These are phyloP conservation scores for Solanum pimpinellifolium DNA, from an alignment of 257 asterid genomes.

Conservation along the genomic window DNA sequence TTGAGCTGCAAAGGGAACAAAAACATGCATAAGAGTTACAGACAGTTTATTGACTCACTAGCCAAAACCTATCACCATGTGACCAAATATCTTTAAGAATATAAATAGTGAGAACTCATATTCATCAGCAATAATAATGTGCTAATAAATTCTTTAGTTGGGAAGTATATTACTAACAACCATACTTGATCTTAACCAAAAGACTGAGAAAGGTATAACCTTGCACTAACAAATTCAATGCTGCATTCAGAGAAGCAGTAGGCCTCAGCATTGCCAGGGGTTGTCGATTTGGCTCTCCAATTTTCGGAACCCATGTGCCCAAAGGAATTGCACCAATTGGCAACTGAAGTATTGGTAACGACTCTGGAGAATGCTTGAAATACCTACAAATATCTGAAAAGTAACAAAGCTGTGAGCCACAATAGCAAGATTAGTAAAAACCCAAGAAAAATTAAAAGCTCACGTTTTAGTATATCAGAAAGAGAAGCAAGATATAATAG, in stretches of 20 bases:
- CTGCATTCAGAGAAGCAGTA: conserved; percentile 67
- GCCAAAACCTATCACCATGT: background rate
- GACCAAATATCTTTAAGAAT: background rate
- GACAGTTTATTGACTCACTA: background rate
- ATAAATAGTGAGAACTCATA: background rate
- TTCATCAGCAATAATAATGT: background rate
- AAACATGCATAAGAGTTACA: background rate
- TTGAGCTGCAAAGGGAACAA: conserved; percentile 48
- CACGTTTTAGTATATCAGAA: conserved; percentile 72
- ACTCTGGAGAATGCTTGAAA: conserved; percentile 65
- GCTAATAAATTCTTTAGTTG: background rate
- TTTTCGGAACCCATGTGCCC: conserved; percentile 90
- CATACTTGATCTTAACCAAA: background rate
- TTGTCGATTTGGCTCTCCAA: conserved; percentile 58
- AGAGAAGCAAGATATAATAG: conserved; percentile 85
- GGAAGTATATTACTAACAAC: background rate
- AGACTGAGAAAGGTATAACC: conserved; percentile 25
- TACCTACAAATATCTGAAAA: conserved; percentile 72
- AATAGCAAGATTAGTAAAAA: background rate
- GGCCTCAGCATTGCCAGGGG: conserved; percentile 87
- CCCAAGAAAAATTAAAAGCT: conserved; percentile 1
- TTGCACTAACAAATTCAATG: conserved; percentile 70
- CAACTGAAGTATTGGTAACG: conserved; percentile 61
- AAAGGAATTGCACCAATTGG: conserved; percentile 60
- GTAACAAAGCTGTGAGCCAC: conserved; percentile 6